phyloP scores from a whole-genome alignment of 2,329 filamentous ascomycete species.

The Leptographium procerum region DNA sequence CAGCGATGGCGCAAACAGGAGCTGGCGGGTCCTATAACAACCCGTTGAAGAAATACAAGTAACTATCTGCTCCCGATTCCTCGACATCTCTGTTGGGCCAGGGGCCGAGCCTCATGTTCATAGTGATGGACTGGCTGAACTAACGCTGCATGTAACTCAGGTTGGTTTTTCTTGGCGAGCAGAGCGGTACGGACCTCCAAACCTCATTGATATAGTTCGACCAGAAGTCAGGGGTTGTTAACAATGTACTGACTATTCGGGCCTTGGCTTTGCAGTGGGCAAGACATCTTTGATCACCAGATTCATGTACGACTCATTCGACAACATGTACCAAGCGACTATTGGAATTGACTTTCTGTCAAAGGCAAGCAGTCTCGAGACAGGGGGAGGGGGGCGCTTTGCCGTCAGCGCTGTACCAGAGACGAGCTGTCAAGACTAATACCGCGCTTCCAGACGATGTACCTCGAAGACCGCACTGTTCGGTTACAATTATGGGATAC shows the following conservation, averaged over 20 bases:
- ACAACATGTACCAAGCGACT: conserved; percentile 98
- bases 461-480: conserved; percentile 95
- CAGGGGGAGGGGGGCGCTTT: background rate
- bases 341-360: conserved; percentile 99
- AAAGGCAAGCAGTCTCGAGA: conserved; percentile 50
- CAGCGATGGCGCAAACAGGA: conserved; percentile 64
- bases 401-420: background rate
- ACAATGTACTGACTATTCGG: conserved; percentile 1
- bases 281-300: conserved; percentile 98
- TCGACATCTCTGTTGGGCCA: background rate
- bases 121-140: background rate
- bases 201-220: background rate
- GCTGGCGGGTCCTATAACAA: conserved; percentile 86
- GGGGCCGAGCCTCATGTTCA: background rate
- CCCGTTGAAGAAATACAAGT: conserved; percentile 99
- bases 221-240: background rate
- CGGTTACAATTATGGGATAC: conserved; percentile 98
- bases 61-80: conserved; percentile 13
- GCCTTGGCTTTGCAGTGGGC: conserved; percentile 56
- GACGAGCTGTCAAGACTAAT: conserved; percentile 4
- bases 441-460: conserved; percentile 65
- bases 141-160: conserved; percentile 31
- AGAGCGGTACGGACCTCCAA: conserved; percentile 61
- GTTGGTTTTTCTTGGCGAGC: conserved; percentile 94
- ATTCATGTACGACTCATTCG: conserved; percentile 99